Evolutionary conservation across 441 rosid genomes (phyloP), one percentile per base, ranked within the genome.

Genomic region (Adansonia rubrostipa): DNA sequence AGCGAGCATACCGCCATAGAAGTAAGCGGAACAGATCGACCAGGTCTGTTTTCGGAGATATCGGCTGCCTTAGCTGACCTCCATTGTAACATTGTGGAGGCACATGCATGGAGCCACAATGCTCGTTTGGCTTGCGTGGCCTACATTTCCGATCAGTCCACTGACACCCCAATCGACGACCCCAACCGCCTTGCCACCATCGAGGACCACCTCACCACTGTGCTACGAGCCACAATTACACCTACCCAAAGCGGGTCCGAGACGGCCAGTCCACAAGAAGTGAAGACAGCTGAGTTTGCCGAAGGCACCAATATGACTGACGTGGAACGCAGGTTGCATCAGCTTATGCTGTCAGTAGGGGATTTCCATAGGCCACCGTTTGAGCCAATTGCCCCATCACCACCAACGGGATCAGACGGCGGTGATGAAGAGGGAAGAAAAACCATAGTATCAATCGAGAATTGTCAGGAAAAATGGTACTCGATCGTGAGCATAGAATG

Each of bases 91-190:
- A 83, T 93, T 1, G 80, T 93, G 0, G 91, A 92, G 79, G 96
- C 93, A 36, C 93, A 92, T 9, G 92, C 93, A 2, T 93, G 97
- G 97, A 93, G 91, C 81, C 96, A 93, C 84, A 92, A 93, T 5
- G 86, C 86, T n/a, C 87, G 90, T 9, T 68, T 88, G 3, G 97
- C 97, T 3, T 92, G 93, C 61, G 89, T 93, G 1, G 92, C 88
- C 36, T 89, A 87, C 67, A 84, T 93, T 44, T 85, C 88, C 3
- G 91, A 90, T 65, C 89, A 85, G 61, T 77, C 81, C 10, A 88
- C 87, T 3, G 78, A 85, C 58, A 56, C 80, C 24, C 94, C 89
- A 9, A 91, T 91, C 15, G 80, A 86, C 45, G 95, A 93, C 63
- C 94, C 89, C 0, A 61, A 22, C 72, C 92, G 97, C 66, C 86